phyloP scores from a whole-genome alignment of 2,329 filamentous ascomycete genomes.

The Talaromyces verruculosus region DNA sequence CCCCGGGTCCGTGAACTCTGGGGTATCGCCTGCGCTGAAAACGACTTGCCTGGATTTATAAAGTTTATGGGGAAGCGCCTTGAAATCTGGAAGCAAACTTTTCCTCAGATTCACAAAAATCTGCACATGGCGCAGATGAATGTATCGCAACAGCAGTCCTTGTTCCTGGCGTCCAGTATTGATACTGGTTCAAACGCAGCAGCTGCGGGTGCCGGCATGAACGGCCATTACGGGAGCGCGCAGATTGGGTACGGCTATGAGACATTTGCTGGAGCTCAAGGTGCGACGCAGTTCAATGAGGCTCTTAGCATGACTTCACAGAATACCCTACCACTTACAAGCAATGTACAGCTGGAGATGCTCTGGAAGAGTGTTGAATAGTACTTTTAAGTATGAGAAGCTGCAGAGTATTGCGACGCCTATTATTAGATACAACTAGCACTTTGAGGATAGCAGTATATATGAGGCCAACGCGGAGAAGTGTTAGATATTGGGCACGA shows the following conservation, averaged over 20 bases:
- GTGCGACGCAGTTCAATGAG: neutral
- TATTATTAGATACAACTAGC: neutral
- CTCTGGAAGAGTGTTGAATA: neutral
- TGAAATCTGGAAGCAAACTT: neutral
- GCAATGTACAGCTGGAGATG: neutral
- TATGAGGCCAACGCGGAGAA: neutral
- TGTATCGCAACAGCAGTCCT: neutral
- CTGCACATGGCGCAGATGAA: neutral
- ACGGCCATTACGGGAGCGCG: neutral
- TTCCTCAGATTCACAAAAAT: neutral
- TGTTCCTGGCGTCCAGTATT: neutral
- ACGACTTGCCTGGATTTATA: neutral
- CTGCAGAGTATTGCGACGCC: neutral
- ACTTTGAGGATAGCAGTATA: neutral
- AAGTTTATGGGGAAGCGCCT: neutral
- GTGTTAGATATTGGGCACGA: neutral
- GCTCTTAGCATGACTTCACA: neutral
- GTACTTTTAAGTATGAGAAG: neutral
- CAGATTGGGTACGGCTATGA: conserved; percentile 3
- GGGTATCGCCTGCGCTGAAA: neutral
- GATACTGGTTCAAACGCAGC: neutral
- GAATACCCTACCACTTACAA: neutral
- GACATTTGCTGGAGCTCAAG: conserved; percentile 9
- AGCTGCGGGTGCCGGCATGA: neutral
- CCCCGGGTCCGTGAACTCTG: neutral